These are phyloP conservation scores for Dioscorea dumetorum DNA, from an alignment of 106 monocot genomes.

Conservation along the genomic window DNA sequence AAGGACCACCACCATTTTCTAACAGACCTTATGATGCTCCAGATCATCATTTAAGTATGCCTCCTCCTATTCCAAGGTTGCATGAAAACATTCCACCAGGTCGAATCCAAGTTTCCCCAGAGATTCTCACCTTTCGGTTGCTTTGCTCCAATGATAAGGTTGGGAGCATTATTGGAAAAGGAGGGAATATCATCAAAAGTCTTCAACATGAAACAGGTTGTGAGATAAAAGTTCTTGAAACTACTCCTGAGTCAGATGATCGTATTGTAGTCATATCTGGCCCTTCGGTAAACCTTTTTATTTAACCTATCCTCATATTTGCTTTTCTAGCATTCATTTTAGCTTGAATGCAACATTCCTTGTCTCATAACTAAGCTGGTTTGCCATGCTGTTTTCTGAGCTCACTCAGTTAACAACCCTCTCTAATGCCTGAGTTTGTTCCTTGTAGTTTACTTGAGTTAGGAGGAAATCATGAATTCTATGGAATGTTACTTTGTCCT, in stretches of 20 bases:
- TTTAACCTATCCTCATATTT: too few species aligned
- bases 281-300: constrained; percentile 54
- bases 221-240: constrained; percentile 72
- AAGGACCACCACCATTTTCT: constrained; percentile 39
- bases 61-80: constrained; percentile 43
- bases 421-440: too few species aligned
- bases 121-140: constrained; percentile 50
- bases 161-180: constrained; percentile 86
- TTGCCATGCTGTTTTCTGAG: too few species aligned
- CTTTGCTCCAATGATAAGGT: constrained; percentile 79
- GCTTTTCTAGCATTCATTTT: too few species aligned
- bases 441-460: too few species aligned
- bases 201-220: constrained; percentile 81
- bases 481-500: too few species aligned
- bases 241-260: constrained; percentile 56
- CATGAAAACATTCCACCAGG: constrained; percentile 27
- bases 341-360: too few species aligned
- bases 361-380: too few species aligned
- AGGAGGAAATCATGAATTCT: too few species aligned
- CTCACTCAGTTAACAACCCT: too few species aligned
- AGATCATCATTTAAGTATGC: constrained; percentile 23
- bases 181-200: constrained; percentile 61
- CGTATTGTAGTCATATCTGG: constrained; percentile 73
- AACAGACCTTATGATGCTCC: constrained; percentile 34
- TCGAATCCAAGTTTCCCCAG: constrained; percentile 30